Percentiles rank a stretch among this genome's conserved stretches.
Evolutionary conservation across 2,329 filamentous ascomycete genomes (phyloP).

Genomic region (Aspergillus luchuensis): DNA sequence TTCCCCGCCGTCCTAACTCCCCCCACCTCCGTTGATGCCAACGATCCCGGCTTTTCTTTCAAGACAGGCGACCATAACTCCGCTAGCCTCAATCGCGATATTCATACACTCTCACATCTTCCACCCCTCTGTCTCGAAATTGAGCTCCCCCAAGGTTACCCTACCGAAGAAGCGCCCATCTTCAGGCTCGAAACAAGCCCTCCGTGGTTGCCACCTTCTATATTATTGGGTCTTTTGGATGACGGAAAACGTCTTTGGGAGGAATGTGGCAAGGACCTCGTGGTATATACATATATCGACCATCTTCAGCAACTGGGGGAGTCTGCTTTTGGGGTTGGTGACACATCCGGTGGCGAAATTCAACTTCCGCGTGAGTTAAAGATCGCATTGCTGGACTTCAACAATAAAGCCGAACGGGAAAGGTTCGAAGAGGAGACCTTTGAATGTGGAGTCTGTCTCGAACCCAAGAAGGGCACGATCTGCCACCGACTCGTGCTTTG

Average conservation of each 20-base stretch:
- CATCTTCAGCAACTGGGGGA: conserved; percentile 62
- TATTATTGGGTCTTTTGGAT: conserved; percentile 48
- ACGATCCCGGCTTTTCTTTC: conserved; percentile 20
- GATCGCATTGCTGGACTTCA: conserved; percentile 74
- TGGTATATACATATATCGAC: conserved; percentile 63
- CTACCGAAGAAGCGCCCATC: conserved; percentile 53
- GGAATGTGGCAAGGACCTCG: conserved; percentile 58
- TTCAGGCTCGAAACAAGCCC: conserved; percentile 53
- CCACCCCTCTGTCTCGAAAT: conserved; percentile 59
- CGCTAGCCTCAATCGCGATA: conserved; percentile 33
- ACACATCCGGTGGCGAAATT: conserved; percentile 45
- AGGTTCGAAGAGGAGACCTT: conserved; percentile 84
- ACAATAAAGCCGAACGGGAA: conserved; percentile 70
- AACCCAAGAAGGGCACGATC: conserved; percentile 81
- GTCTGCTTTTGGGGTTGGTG: conserved; percentile 54
- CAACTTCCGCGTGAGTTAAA: conserved; percentile 56
- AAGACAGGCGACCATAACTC: conserved; percentile 22
- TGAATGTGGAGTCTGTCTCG: conserved; percentile 83
- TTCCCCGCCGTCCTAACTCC: conserved; percentile 42
- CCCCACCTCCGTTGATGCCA: conserved; percentile 44
- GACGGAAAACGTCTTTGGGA: conserved; percentile 59
- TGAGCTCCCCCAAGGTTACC: conserved; percentile 58
- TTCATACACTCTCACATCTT: conserved; percentile 55
- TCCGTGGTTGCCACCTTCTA: conserved; percentile 55
- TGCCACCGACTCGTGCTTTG: conserved; percentile 85